Conservation (phyloP, 2,329 filamentous ascomycete genomes). For the Trichophyton rubrum region DNA sequence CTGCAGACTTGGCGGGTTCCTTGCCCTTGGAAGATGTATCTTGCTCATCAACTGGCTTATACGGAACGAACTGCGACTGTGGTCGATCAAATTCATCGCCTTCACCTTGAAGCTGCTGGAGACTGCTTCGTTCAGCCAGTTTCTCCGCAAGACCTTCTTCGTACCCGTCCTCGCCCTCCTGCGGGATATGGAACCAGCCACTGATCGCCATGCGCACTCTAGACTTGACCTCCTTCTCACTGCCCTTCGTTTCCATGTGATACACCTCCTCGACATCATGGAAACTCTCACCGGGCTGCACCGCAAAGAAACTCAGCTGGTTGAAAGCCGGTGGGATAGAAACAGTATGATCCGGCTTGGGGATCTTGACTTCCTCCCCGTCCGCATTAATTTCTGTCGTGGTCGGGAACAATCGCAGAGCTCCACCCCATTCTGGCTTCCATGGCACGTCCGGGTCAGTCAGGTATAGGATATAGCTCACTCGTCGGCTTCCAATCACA, state of each 20-base stretch:
- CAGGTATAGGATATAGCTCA: slow-evolving; percentile 95
- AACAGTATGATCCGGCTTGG: slow-evolving; percentile 63
- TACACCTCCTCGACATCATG: slow-evolving; percentile 99
- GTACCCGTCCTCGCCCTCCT: slow-evolving; percentile 84
- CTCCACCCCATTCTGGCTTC: slow-evolving; percentile 86
- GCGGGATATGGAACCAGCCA: slow-evolving; percentile 97
- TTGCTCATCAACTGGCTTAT: slow-evolving; percentile 20
- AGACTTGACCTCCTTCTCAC: slow-evolving; percentile 48
- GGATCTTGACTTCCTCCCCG: slow-evolving; percentile 65
- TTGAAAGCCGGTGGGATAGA: slow-evolving; percentile 92
- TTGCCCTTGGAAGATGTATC: slow-evolving; percentile 22
- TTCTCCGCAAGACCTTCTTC: slow-evolving; percentile 78
- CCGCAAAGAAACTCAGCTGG: slow-evolving; percentile 94
- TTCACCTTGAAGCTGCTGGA: slow-evolving; percentile 86
- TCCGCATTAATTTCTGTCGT: slow-evolving; percentile 52
- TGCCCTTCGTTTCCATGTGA: slow-evolving; percentile 45
- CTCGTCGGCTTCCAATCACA: slow-evolving; percentile 88
- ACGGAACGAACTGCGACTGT: slow-evolving; percentile 45
- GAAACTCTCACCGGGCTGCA: slow-evolving; percentile 96
- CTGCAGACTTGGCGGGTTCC: slow-evolving; percentile 22
- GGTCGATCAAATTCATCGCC: slow-evolving; percentile 82
- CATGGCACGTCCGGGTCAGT: slow-evolving; percentile 84
- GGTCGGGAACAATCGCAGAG: slow-evolving; percentile 72
- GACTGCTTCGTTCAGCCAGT: slow-evolving; percentile 74
- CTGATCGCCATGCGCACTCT: slow-evolving; percentile 89